A percentile compares a stretch with the other conserved stretches of the same genome.
phyloP scores from a whole-genome alignment of 2,329 filamentous ascomycete genomes.

The Lachnellula subtilissima region DNA sequence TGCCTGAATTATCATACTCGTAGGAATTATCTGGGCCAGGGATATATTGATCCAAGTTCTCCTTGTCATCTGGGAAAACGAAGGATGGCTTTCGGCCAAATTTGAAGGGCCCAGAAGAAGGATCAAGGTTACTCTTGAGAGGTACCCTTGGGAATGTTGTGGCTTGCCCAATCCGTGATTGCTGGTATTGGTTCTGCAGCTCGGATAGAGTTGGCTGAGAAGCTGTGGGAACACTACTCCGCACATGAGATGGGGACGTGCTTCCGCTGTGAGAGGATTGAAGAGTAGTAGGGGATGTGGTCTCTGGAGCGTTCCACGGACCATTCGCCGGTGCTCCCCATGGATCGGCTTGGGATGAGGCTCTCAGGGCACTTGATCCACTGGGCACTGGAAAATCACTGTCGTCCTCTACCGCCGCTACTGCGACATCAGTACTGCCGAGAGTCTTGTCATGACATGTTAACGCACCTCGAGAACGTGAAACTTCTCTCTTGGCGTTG shows the following conservation, averaged over 20 bases:
- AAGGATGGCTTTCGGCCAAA: conserved; percentile 29
- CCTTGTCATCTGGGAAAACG: conserved; percentile 28
- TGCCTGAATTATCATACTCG: conserved; percentile 22
- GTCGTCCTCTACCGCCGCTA: conserved; percentile 34
- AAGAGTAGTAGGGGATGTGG: conserved; percentile 38
- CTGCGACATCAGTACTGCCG: conserved; percentile 20
- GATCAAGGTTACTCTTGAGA: conserved; percentile 40
- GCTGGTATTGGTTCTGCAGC: conserved; percentile 37
- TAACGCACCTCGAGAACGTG: conserved; percentile 45
- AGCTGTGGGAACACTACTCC: conserved; percentile 41
- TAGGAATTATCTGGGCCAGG: conserved; percentile 19
- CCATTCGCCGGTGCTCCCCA: conserved; percentile 50
- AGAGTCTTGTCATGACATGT: conserved; percentile 4
- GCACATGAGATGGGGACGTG: conserved; percentile 54
- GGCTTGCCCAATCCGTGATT: conserved; percentile 42
- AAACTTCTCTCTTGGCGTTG: conserved; percentile 41
- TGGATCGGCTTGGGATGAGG: conserved; percentile 62
- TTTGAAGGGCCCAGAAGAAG: conserved; percentile 40
- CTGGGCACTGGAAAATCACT: conserved; percentile 46
- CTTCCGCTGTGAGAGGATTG: conserved; percentile 44
- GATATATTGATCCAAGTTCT: conserved; percentile 23
- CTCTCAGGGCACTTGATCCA: conserved; percentile 64
- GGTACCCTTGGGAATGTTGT: conserved; percentile 33
- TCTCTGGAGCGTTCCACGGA: conserved; percentile 55
- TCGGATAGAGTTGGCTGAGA: conserved; percentile 36